phyloP scores from a whole-genome alignment of 2,329 filamentous ascomycete genomes.

The Aspergillus sp. region DNA sequence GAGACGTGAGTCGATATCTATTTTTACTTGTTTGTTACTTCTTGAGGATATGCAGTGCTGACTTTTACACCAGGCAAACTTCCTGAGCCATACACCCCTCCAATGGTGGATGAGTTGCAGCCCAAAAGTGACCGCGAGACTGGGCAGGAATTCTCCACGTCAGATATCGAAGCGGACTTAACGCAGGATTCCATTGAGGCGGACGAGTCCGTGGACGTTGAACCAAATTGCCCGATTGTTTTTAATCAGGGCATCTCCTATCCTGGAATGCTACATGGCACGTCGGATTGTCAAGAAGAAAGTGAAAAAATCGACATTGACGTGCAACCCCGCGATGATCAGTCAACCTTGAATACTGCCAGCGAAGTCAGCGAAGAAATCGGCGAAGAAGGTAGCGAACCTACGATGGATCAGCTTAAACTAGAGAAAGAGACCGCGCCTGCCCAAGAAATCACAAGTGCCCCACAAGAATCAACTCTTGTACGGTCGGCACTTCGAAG shows the following conservation, averaged over 20 bases:
- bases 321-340: constrained; percentile 9
- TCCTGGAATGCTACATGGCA: constrained; percentile 16
- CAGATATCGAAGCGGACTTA: constrained; percentile 5
- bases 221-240: constrained; percentile 5
- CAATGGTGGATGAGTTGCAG: neutral
- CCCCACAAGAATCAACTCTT: constrained; percentile 25
- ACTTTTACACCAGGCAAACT: constrained; percentile 17
- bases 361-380: neutral
- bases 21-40: neutral
- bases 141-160: constrained; percentile 13
- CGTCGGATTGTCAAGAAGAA: constrained; percentile 3
- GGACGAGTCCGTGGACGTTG: constrained; percentile 13
- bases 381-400: constrained; percentile 2
- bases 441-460: constrained; percentile 2
- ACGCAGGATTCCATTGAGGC: constrained; percentile 5
- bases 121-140: constrained; percentile 1
- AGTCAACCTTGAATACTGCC: neutral
- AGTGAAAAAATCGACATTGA: constrained; percentile 5
- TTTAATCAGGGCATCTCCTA: constrained; percentile 10
- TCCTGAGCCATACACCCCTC: constrained; percentile 6
- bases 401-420: constrained; percentile 5
- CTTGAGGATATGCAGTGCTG: neutral
- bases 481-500: constrained; percentile 32
- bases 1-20: constrained; percentile 21
- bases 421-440: neutral